A percentile compares a stretch with the other conserved stretches of the same genome.
These are phyloP conservation scores for Nitzschia sp. DNA, from an alignment of 108 stramenopile species.

Conservation along the genomic window DNA sequence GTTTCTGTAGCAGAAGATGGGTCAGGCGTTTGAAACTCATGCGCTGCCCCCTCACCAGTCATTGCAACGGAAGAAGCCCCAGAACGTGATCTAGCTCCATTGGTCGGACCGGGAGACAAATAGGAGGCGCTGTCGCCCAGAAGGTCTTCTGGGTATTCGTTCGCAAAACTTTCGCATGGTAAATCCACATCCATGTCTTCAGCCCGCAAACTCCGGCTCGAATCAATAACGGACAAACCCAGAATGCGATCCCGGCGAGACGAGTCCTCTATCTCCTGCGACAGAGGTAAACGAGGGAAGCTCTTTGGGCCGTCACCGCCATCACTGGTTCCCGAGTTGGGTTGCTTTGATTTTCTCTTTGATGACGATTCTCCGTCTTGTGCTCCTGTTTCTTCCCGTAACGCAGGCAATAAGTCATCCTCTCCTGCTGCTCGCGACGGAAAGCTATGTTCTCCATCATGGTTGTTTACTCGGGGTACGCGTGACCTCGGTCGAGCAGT, in stretches of 20 bases:
- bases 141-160: conserved; percentile 3
- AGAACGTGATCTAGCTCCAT: background rate
- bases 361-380: conserved; percentile 2
- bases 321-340: too few species aligned
- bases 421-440: background rate
- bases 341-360: background rate
- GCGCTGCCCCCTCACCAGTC: conserved; percentile 9
- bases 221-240: conserved; percentile 15
- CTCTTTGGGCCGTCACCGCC: background rate
- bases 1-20: background rate
- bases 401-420: conserved; percentile 10
- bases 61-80: background rate
- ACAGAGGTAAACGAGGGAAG: too few species aligned
- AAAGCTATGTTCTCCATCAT: conserved; percentile 2
- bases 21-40: background rate
- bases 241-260: background rate
- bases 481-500: background rate
- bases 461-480: background rate
- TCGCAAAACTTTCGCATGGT: background rate
- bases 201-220: background rate
- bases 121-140: background rate
- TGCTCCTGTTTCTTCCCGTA: conserved; percentile 12
- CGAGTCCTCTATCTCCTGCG: background rate
- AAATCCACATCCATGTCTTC: conserved; percentile 20
- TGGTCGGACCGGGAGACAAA: background rate